phyloP scores from a whole-genome alignment of 345 rosid genomes.

The Gossypium ekmanianum region DNA sequence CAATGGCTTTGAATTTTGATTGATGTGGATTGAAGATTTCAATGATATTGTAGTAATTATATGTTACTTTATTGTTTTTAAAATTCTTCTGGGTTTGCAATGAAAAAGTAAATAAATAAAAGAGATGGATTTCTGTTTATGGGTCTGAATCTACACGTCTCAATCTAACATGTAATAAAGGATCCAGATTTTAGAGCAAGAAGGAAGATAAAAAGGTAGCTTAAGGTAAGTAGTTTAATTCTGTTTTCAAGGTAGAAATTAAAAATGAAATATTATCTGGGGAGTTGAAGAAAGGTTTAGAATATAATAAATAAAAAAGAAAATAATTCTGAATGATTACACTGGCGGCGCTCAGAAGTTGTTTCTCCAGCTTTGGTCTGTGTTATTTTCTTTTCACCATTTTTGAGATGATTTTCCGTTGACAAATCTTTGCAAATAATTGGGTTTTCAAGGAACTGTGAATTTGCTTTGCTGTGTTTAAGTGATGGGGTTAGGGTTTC shows the following conservation, averaged over 20 bases:
- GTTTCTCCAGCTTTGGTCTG: neutral
- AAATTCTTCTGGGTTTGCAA: too few species aligned
- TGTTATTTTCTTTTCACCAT: neutral
- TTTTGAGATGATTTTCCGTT: constrained; percentile 3
- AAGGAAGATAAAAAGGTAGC: neutral
- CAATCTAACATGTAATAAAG: constrained; percentile 14
- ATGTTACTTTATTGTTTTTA: neutral
- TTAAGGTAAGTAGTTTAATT: too few species aligned
- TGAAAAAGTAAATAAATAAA: neutral
- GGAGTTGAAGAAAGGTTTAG: neutral
- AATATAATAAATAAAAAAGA: too few species aligned
- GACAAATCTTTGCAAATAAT: constrained; percentile 3
- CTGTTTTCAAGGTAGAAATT: too few species aligned
- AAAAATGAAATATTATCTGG: neutral
- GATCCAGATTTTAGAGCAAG: constrained; percentile 11
- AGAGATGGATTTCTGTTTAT: neutral
- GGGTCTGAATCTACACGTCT: constrained; percentile 6
- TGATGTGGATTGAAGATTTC: constrained; percentile 19
- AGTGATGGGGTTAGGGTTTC: neutral
- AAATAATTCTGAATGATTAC: neutral
- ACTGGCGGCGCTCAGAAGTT: constrained; percentile 1
- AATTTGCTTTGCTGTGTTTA: neutral
- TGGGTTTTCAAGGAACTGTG: neutral
- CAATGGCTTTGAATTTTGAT: constrained; percentile 3
- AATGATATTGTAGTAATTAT: too few species aligned